phyloP scores from a whole-genome alignment of 2,329 filamentous ascomycete genomes.

The Fusarium avenaceum region DNA sequence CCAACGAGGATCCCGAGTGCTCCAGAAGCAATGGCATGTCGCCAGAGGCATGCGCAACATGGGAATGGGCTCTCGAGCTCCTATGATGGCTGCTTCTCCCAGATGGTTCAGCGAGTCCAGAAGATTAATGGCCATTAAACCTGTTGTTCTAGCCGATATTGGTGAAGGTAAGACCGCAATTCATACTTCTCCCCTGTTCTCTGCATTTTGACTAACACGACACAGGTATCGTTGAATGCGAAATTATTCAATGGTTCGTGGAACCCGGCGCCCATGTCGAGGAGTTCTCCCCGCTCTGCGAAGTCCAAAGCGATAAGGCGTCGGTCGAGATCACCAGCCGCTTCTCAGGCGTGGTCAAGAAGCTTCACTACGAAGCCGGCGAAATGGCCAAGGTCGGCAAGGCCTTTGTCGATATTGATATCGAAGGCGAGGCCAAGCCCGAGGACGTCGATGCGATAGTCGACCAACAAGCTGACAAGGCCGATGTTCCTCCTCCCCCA shows the following conservation, averaged over 20 bases:
- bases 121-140: slow-evolving; percentile 73
- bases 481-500: slow-evolving; percentile 46
- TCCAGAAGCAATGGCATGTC: slow-evolving; percentile 65
- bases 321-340: slow-evolving; percentile 92
- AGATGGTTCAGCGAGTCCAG: slow-evolving; percentile 67
- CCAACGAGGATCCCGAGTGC: slow-evolving; percentile 63
- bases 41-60: slow-evolving; percentile 58
- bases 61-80: slow-evolving; percentile 49
- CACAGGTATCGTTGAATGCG: slow-evolving; percentile 94
- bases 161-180: slow-evolving; percentile 74
- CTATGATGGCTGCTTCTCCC: slow-evolving; percentile 50
- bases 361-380: slow-evolving; percentile 93
- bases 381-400: slow-evolving; percentile 97
- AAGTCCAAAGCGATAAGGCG: slow-evolving; percentile 98
- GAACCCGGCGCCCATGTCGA: slow-evolving; percentile 95
- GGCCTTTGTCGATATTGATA: slow-evolving; percentile 94
- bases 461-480: slow-evolving; percentile 51
- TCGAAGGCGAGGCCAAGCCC: slow-evolving; percentile 78
- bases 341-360: slow-evolving; percentile 96
- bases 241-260: slow-evolving; percentile 99
- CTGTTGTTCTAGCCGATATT: slow-evolving; percentile 86
- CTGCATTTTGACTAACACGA: slow-evolving; percentile 30
- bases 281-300: slow-evolving; percentile 97
- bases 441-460: slow-evolving; percentile 55
- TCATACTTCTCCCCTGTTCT: not conserved